Percentiles rank a stretch among this genome's conserved stretches.
Evolutionary conservation across 495 filamentous ascomycete genomes (phyloP).

Genomic region (Thermochaetoides thermophila): DNA sequence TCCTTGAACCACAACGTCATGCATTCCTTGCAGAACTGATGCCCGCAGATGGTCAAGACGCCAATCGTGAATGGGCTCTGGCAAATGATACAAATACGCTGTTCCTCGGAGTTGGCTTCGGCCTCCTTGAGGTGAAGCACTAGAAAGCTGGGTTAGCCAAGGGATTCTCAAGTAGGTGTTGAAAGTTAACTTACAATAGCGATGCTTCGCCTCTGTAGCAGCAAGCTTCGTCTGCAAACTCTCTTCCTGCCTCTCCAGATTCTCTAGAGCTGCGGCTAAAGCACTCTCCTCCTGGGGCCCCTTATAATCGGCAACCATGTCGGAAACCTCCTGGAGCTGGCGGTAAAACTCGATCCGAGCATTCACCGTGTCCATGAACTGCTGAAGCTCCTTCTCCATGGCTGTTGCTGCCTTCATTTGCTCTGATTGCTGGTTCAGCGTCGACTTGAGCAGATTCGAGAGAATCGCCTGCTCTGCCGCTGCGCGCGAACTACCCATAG

Average conservation of each 20-base stretch:
- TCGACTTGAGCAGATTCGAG: slow-evolving; percentile 33
- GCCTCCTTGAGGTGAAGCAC: slow-evolving; percentile 32
- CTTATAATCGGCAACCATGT: slow-evolving; percentile 65
- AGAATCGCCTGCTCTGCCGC: slow-evolving; percentile 48
- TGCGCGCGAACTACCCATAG: slow-evolving; percentile 47
- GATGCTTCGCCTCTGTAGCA: slow-evolving; percentile 47
- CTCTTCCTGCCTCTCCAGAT: slow-evolving; percentile 28
- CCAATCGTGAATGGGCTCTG: slow-evolving; percentile 56
- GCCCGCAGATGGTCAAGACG: slow-evolving; percentile 78
- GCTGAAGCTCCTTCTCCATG: slow-evolving; percentile 58
- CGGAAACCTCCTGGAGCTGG: slow-evolving; percentile 77
- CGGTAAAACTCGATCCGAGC: slow-evolving; percentile 73
- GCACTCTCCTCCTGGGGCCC: slow-evolving; percentile 22
- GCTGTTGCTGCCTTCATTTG: slow-evolving; percentile 47
- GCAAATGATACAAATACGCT: slow-evolving; percentile 68
- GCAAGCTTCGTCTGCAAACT: slow-evolving; percentile 38
- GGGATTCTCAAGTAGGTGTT: too few relatives aligned
- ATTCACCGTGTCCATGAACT: slow-evolving; percentile 67
- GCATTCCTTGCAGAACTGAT: slow-evolving; percentile 81
- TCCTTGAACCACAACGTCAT: slow-evolving; percentile 57
- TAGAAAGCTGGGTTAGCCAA: too few relatives aligned
- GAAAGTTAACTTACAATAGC: slow-evolving; percentile 51
- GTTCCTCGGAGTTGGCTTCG: slow-evolving; percentile 42
- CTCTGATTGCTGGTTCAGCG: slow-evolving; percentile 44
- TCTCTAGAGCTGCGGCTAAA: slow-evolving; percentile 18